phyloP scores from a whole-genome alignment of 495 filamentous ascomycete species.

The Tuber indicum region DNA sequence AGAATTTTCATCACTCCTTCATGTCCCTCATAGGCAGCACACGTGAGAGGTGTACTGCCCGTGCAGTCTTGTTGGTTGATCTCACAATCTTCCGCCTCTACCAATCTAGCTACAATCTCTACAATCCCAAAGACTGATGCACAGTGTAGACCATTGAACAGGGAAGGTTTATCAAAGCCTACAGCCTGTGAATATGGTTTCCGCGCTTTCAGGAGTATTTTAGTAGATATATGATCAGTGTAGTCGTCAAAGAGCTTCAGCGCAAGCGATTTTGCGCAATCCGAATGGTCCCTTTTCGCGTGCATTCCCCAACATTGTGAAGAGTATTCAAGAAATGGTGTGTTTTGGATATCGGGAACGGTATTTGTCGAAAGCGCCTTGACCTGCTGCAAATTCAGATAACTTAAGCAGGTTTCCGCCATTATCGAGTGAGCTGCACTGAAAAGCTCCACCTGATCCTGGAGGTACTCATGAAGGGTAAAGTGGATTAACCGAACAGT shows the following conservation, averaged over 20 bases:
- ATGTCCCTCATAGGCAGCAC: neutral
- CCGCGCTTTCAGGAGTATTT: neutral
- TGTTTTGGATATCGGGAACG: neutral
- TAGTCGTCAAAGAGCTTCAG: neutral
- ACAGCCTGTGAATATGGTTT: too few relatives aligned
- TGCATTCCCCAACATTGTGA: neutral
- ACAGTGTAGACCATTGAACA: neutral
- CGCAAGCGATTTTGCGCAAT: neutral
- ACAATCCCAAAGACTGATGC: neutral
- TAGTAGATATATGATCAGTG: neutral
- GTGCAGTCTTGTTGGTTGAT: neutral
- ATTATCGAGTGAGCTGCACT: neutral
- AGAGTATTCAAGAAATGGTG: neutral
- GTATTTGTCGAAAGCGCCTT: neutral
- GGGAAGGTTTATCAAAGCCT: neutral
- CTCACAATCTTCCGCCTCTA: neutral
- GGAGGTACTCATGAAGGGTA: neutral
- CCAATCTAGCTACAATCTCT: neutral
- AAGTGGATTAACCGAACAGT: neutral
- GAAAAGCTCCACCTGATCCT: neutral
- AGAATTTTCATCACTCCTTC: too few relatives aligned
- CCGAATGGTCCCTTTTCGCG: neutral
- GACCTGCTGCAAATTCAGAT: neutral
- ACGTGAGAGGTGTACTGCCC: neutral
- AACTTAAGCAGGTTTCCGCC: neutral